Base-by-base conservation (phyloP, 1,284 basidiomycete genomes). In the Mycena citricolor region DNA sequence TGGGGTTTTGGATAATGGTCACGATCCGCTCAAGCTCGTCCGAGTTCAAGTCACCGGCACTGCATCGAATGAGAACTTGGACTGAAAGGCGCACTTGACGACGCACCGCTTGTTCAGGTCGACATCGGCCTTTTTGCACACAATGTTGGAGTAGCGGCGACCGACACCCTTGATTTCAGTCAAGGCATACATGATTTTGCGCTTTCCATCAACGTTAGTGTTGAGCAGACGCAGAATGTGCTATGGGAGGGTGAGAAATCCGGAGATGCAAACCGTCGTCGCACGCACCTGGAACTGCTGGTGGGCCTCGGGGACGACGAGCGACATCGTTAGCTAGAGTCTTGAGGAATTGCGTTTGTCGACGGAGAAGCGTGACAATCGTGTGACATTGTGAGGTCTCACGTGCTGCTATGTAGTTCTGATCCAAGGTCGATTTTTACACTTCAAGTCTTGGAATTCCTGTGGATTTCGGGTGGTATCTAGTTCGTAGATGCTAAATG, bases 141-240 rank as follows among this genome's bases (percentile, higher is more conserved):
- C 95, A 63, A 99, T 77, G 77, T 99, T 99, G 68, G 97, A 85
- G 76, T 97, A 99, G 52, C 97, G 90, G 56, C 97, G 88, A 65
- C 97, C 97, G 56, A 99, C 95, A 88, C 97, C 97, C 81, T 97
- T 97, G 81, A 99, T 99, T 79, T 99, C 93, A 42, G 93, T 97
- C 76, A 97, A 69, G 62, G 93, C 87, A 70, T 90, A 97, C 92
- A 94, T 94, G 69, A 98, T 89, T 80, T 98, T 98, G 65, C 94
- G 86, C 73, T 94, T 94, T 58, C 95, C 97, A 74, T 98, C 94
- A 62, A 99, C 97, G 76, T 99, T 99, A 67, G 97, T 99, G 83
- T 99, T 98, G 65, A 99, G 83, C 47, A 99, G 82, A 90, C 97
- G 94, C 55, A 97, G 74, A 70, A 97, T 97, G 81, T 95, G 92